phyloP scores from a whole-genome alignment of 108 stramenopile genomes.

The Bacterosira constricta region DNA sequence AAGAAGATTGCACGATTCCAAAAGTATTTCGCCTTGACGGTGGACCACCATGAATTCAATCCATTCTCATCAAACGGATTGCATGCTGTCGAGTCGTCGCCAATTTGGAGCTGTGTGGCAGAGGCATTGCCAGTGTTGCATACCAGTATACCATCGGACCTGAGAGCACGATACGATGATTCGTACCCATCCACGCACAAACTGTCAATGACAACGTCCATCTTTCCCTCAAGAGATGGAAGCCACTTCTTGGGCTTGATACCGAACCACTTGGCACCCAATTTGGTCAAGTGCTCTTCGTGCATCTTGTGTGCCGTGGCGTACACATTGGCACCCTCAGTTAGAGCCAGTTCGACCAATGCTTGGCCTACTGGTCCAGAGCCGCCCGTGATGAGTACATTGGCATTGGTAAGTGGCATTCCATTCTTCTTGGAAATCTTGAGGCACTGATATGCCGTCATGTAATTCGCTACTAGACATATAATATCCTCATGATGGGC shows the following conservation, averaged over 20 bases:
- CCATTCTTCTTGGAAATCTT: constrained; percentile 39
- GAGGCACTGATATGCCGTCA: constrained; percentile 76
- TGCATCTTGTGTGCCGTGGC: constrained; percentile 60
- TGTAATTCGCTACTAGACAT: constrained; percentile 73
- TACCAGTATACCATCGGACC: constrained; percentile 49
- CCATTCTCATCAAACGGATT: constrained; percentile 36
- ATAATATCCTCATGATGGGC: constrained; percentile 43
- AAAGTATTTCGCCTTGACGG: constrained; percentile 45
- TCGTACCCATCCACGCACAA: constrained; percentile 50
- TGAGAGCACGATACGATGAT: constrained; percentile 49
- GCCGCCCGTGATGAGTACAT: constrained; percentile 68
- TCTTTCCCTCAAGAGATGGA: constrained; percentile 52
- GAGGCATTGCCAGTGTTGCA: constrained; percentile 26
- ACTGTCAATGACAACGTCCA: constrained; percentile 72
- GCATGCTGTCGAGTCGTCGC: constrained; percentile 4
- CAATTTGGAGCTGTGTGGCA: neutral
- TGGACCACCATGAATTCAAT: constrained; percentile 38
- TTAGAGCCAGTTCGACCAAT: constrained; percentile 57
- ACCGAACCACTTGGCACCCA: constrained; percentile 50
- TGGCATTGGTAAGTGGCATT: constrained; percentile 23
- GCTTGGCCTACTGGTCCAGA: constrained; percentile 62
- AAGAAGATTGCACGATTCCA: constrained; percentile 45
- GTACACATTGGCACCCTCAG: constrained; percentile 57
- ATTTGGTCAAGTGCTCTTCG: constrained; percentile 43
- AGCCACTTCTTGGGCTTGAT: constrained; percentile 60